These are phyloP conservation scores for Carex cristatella DNA, from an alignment of 176 grass and related monocot genomes.

Conservation along the genomic window DNA sequence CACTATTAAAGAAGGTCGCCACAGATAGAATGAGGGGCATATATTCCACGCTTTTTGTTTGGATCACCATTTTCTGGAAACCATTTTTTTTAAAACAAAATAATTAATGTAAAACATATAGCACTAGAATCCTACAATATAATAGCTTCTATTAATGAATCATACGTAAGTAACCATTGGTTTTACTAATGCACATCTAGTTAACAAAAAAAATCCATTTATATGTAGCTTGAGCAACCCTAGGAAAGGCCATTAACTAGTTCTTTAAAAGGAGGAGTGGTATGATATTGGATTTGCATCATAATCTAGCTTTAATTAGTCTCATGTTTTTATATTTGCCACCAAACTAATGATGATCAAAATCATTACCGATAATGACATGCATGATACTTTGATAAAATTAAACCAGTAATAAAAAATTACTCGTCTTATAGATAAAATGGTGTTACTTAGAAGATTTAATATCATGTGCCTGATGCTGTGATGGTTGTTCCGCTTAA, in stretches of 20 bases:
- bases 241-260: not conserved
- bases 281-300: not conserved
- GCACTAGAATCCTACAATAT: not conserved
- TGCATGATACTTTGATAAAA: not conserved
- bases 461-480: not conserved
- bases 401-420: not conserved
- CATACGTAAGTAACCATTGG: not conserved
- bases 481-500: not conserved
- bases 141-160: not conserved
- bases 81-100: not conserved
- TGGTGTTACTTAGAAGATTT: not conserved
- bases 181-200: not conserved
- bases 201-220: not conserved
- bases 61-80: constrained; percentile 35
- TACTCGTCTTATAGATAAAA: not conserved
- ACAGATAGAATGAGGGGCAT: constrained; percentile 24
- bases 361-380: not conserved
- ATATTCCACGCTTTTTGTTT: constrained; percentile 31
- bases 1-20: not conserved
- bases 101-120: not conserved
- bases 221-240: not conserved
- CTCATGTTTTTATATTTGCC: not conserved
- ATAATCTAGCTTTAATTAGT: not conserved
- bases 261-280: not conserved
- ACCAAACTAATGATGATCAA: not conserved